Percentiles rank a stretch among this genome's conserved stretches.
These are phyloP conservation scores for Protomyces lactucae-debilis DNA, from an alignment of 1,139 yeast genomes.

Conservation along the genomic window DNA sequence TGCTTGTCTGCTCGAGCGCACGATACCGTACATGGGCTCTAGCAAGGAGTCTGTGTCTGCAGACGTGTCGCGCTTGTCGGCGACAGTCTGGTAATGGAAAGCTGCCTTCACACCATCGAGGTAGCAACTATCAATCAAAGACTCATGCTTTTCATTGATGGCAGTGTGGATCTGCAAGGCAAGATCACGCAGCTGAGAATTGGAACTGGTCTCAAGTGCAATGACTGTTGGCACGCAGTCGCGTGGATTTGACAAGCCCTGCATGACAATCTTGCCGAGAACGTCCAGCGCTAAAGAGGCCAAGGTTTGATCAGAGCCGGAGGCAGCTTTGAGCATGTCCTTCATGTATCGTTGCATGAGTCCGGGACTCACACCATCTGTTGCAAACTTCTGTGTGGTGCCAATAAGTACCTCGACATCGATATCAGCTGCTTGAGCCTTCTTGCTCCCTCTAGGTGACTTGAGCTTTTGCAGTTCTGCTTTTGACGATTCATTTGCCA, in stretches of 20 bases:
- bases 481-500: background rate
- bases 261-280: slow-evolving; percentile 51
- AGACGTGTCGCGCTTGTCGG: slow-evolving; percentile 18
- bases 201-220: slow-evolving; percentile 59
- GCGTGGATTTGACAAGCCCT: slow-evolving; percentile 74
- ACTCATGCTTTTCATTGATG: slow-evolving; percentile 61
- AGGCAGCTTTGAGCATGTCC: slow-evolving; percentile 49
- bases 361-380: slow-evolving; percentile 43
- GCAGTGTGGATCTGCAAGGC: slow-evolving; percentile 54
- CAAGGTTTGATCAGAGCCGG: slow-evolving; percentile 45
- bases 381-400: slow-evolving; percentile 12
- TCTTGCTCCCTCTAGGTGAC: background rate
- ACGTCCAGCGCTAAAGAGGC: slow-evolving; percentile 53
- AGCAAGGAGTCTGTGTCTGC: background rate
- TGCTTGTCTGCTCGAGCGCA: slow-evolving; percentile 46
- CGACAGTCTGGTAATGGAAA: slow-evolving; percentile 44
- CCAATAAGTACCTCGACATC: slow-evolving; percentile 15
- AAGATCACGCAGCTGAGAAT: slow-evolving; percentile 44
- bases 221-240: slow-evolving; percentile 60
- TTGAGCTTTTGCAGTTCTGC: background rate
- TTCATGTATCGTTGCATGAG: slow-evolving; percentile 59
- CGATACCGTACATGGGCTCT: slow-evolving; percentile 44
- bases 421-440: background rate
- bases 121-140: slow-evolving; percentile 62
- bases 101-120: slow-evolving; percentile 61